Base-by-base conservation (phyloP, 2,329 filamentous ascomycete species). In the Aspergillus quadrilineatus region DNA sequence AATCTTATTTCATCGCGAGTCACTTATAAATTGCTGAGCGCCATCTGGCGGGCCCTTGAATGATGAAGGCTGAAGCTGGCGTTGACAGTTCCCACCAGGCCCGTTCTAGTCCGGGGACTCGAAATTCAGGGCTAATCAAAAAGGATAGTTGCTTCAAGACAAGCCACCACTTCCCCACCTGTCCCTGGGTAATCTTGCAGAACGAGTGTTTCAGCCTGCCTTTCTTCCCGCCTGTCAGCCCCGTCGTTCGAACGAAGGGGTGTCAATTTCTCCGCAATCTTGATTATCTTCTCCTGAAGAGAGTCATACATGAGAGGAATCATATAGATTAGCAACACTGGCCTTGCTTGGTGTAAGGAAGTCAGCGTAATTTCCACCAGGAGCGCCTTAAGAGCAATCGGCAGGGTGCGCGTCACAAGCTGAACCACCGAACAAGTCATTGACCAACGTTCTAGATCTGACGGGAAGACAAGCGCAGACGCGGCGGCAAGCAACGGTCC, bases 131-230 rank as follows among this genome's bases (percentile, higher is more conserved):
- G 53, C 52, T 42, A 53, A 53, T 53, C 42, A 37, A 14, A 36
- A 37, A 52, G 42, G 39, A 17, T 29, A 39, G 56, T 51, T 57
- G 39, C 32, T 47, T 59, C 44, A 50, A 57, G 55, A 55, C 55
- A 63, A 63, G 60, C 63, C 63, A 64, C 62, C 50, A 54, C 60
- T 61, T 54, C 58, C 56, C 63, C 64, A 63, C 62, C 50, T 45
- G 57, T 63, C 62, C 63, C 64, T 65, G 61, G 60, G 63, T 67
- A 67, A 67, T 67, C 63, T 65, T 65, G 63, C 63, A 63, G 58
- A 45, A 44, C 46, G 43, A 43, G 28, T 57, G 60, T 62, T 60
- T 60, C 61, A 53, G 57, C 57, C 37, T 34, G 26, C 48, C 58
- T 61, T 61, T 58, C 56, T 56, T 58, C 60, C 58, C 62, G 57